Percentiles rank a stretch among this genome's conserved stretches.
These are phyloP conservation scores for Kingdonia uniflora DNA, from an alignment of 164 flowering plant species.

Conservation along the genomic window DNA sequence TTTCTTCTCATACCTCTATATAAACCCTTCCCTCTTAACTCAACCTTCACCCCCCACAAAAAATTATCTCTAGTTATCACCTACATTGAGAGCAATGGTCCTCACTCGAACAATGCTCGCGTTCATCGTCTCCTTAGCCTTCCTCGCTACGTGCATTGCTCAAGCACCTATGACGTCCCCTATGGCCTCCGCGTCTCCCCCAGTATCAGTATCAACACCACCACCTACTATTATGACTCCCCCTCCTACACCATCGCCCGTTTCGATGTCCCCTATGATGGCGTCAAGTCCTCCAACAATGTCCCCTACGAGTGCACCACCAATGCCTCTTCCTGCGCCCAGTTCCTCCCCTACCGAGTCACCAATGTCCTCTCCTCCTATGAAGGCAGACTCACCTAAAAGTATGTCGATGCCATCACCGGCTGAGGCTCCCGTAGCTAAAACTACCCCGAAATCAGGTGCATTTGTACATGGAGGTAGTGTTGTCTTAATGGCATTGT, in stretches of 20 bases:
- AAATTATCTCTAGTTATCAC: too few species aligned
- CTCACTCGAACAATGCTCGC: too few species aligned
- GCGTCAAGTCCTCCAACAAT: not conserved
- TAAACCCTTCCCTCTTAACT: too few species aligned
- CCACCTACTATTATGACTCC: not conserved
- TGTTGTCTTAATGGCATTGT: slow-evolving; percentile 1
- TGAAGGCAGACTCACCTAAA: too few species aligned
- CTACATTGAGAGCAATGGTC: too few species aligned
- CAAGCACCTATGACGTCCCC: not conserved
- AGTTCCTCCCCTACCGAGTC: not conserved
- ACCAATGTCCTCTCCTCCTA: not conserved
- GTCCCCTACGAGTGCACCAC: not conserved
- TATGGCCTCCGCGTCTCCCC: not conserved
- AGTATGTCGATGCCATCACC: not conserved
- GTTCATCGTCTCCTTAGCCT: too few species aligned
- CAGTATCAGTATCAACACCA: not conserved
- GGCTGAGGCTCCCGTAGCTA: not conserved
- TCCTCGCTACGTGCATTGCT: not conserved
- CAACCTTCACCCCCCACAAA: too few species aligned
- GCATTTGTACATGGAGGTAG: not conserved
- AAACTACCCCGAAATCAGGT: not conserved
- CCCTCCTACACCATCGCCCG: not conserved
- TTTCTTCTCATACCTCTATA: too few species aligned
- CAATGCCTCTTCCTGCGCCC: not conserved
- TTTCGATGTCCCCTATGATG: not conserved